Evolutionary conservation across 192 early-diverging fungal genomes (phyloP), one percentile per base, ranked within the genome.

Genomic region (Linnemannia elongata): DNA sequence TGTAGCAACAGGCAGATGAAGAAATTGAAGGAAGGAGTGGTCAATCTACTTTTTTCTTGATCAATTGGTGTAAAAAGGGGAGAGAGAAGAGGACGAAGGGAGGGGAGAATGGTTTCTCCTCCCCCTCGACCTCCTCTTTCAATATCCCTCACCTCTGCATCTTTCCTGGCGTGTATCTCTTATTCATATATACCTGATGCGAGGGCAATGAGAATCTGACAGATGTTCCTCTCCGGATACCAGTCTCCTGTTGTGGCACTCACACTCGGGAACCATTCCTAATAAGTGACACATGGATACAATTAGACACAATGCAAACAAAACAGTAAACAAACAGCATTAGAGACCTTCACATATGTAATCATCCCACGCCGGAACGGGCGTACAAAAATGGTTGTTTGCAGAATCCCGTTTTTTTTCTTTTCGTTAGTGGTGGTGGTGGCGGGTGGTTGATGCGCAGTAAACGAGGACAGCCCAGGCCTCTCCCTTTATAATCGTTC

Each of bases 201-300:
- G 75, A 95, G 80, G 10, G 95, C 95, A 80, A 94, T 94, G 22
- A 95, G 85, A 30, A 96, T 87, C 91, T 96, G 94, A 78, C 95
- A 96, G 38, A 95, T 90, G 52, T 88, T 91, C 30, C 94, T 87
- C 7, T 91, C 94, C 4, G 93, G 95, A 82, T 94, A 96, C 74
- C 95, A 78, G 83, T 96, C 95, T 85, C 95, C 95, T 72, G 94
- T 96, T 4, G 93, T 93, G 0, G 94, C 95, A 71, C 93, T 94
- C 2, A 96, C 94, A 74, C 94, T 95, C 57, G 95, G 95, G 68
- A 96, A 94, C 95, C 94, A 94, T 91, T 91, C 88, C 89, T 90
- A 82, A 41, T 22, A 35, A 71, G 38, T 22, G 27, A 73, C 4
- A 47, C 24, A 27, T 38, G 27, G 35, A 55, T 1, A 44, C 20